These are phyloP conservation scores for Chaetomiaceae sp. DNA, from an alignment of 2,329 filamentous ascomycete genomes.

Conservation along the genomic window DNA sequence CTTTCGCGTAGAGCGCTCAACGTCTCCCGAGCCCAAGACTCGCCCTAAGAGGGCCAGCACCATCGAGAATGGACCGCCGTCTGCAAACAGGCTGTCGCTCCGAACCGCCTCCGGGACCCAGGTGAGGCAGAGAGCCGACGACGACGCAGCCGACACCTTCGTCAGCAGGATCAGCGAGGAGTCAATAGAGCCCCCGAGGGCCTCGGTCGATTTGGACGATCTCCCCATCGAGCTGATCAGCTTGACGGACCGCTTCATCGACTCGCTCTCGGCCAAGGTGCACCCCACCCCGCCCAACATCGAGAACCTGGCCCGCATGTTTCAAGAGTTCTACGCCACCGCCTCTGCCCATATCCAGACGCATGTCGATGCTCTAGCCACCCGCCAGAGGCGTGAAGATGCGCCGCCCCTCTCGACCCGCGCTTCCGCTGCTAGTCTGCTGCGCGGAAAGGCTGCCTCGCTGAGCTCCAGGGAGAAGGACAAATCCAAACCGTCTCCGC, in stretches of 20 bases:
- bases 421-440: conserved; percentile 51
- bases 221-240: conserved; percentile 91
- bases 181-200: conserved; percentile 42
- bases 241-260: conserved; percentile 87
- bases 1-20: conserved; percentile 23
- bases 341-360: conserved; percentile 80
- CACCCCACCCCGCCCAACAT: conserved; percentile 79
- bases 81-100: conserved; percentile 16
- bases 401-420: conserved; percentile 46
- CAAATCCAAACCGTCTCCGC: conserved; percentile 39
- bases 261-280: conserved; percentile 81
- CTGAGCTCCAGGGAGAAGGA: conserved; percentile 52
- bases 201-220: conserved; percentile 74
- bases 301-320: conserved; percentile 76
- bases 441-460: conserved; percentile 53
- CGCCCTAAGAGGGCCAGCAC: conserved; percentile 45
- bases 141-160: conserved; percentile 36
- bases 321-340: conserved; percentile 88
- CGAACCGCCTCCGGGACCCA: conserved; percentile 19
- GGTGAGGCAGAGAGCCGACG: conserved; percentile 1
- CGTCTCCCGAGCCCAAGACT: conserved; percentile 17
- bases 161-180: conserved; percentile 46
- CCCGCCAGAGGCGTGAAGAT: conserved; percentile 65
- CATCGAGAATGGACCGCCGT: conserved; percentile 38
- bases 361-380: conserved; percentile 76